Base-by-base conservation (phyloP, 495 filamentous ascomycete species). In the Parmelia sp. region DNA sequence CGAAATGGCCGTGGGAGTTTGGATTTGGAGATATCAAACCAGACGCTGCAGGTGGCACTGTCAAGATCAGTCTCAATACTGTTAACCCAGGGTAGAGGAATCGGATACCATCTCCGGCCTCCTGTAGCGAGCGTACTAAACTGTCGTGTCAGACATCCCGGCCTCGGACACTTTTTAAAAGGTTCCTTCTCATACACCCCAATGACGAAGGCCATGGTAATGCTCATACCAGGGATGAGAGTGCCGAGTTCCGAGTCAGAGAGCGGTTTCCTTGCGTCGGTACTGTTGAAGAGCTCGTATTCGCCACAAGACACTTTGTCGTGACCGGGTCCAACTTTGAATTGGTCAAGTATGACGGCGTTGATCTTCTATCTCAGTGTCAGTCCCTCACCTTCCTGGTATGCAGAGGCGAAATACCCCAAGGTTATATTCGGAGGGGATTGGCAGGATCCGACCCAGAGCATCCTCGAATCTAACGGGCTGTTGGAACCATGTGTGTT, bases 221-320 rank as follows among this genome's bases (percentile, higher is more conserved):
- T 63, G 31, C 21, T 57, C 61, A 69, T 62, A 21, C 67, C 67
- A 17, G 66, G 59, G 6, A 45, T 51, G 2, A 70, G 45, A 9
- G 8, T 12, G 17, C 37, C 11, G 1, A n/a, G 7, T 19, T 42
- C 55, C 4, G 62, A 36, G 3, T 27, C 4, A 11, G 58, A 35
- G 1, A 68, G 33, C 7, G 35, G 8, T n/a, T 67, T 58, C 31
- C 19, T 14, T 62, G 65, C 27, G 71, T 65, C 53, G 8, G 47
- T 56, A 14, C 62, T 27, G 42, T 69, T 67, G 62, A 69, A 69
- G 15, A 71, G 39, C 53, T 71, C 69, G 35, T 72, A 72, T 15
- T 72, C 57, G 33, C 66, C 69, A 51, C 15, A 21, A 10, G 23
- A 27, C 27, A 69, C 65, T 19, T 68, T 65, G 7, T 61, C 19